A percentile compares a stretch with the other conserved stretches of the same genome.
Conservation (phyloP, 2,329 filamentous ascomycete genomes). For the Bimuria novae-zelandiae region DNA sequence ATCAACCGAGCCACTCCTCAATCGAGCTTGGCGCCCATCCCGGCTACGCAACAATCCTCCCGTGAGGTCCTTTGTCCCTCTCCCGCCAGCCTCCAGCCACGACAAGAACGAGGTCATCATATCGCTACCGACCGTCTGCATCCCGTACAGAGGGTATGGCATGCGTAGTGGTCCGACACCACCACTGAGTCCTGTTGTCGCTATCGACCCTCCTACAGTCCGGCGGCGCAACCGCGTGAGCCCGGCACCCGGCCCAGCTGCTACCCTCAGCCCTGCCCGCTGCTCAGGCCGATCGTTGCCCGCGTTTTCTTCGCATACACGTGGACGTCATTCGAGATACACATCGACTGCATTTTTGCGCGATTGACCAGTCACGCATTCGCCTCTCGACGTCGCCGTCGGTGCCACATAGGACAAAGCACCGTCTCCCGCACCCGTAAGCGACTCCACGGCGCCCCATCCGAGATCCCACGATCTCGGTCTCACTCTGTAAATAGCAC, state of each 20-base stretch:
- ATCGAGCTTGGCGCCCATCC: constrained; percentile 7
- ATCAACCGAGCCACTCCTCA: constrained; percentile 15
- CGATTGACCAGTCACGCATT: not conserved
- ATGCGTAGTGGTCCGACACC: constrained; percentile 16
- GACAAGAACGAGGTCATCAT: not conserved
- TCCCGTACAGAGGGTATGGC: constrained; percentile 30
- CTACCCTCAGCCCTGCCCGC: constrained; percentile 28
- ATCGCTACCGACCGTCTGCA: constrained; percentile 14
- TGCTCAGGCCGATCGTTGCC: not conserved
- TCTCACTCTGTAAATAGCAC: constrained; percentile 15
- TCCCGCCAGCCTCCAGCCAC: constrained; percentile 1
- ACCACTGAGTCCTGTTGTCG: constrained; percentile 23
- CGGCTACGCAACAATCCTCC: constrained; percentile 5
- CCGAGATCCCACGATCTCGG: constrained; percentile 10
- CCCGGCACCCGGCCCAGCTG: constrained; percentile 21
- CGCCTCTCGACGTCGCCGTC: constrained; percentile 6
- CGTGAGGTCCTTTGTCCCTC: constrained; percentile 6
- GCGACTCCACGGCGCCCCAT: constrained; percentile 12
- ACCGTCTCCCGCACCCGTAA: constrained; percentile 13
- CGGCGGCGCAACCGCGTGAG: constrained; percentile 15
- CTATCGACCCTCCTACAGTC: constrained; percentile 17
- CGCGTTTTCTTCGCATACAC: not conserved
- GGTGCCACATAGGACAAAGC: constrained; percentile 18
- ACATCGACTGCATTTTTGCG: not conserved
- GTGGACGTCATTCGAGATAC: not conserved